Percentiles rank a stretch among this genome's conserved stretches.
These are phyloP conservation scores for Eucalyptus grandis DNA, from an alignment of 345 rosid genomes.

Conservation along the genomic window DNA sequence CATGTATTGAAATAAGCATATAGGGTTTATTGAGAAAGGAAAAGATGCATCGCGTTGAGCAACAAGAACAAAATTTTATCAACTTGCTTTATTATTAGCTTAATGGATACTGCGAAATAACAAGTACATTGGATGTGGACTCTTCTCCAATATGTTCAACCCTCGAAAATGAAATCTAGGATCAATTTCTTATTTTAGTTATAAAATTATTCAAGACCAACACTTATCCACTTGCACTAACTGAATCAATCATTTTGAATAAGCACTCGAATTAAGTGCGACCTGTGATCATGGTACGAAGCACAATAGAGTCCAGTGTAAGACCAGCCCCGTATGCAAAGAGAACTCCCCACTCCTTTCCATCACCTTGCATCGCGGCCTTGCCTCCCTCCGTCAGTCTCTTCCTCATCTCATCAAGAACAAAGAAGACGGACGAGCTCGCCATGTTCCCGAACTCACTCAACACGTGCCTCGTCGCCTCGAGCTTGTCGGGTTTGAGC, in stretches of 20 bases:
- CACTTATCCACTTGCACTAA: not conserved
- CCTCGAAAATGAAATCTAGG: not conserved
- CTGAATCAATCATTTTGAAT: not conserved
- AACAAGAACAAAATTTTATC: not conserved
- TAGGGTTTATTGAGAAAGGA: not conserved
- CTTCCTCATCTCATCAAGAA: not conserved
- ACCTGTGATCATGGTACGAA: not conserved
- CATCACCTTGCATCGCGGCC: not conserved
- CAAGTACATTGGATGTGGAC: not conserved
- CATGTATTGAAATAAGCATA: not conserved
- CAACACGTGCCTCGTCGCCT: not conserved
- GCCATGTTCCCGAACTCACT: conserved; percentile 3
- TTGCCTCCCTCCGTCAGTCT: not conserved
- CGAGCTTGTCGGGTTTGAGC: not conserved
- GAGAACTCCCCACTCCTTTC: not conserved
- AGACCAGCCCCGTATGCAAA: not conserved
- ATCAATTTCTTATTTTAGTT: not conserved
- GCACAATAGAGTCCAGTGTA: not conserved
- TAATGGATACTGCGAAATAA: not conserved
- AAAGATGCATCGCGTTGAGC: not conserved
- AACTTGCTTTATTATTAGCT: not conserved
- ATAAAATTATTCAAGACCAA: not conserved
- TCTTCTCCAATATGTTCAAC: not conserved
- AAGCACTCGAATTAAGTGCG: not conserved
- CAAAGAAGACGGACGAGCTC: not conserved